A percentile compares a stretch with the other conserved stretches of the same genome.
Conservation (phyloP, 1,284 basidiomycete genomes). For the Golubevia sp. region DNA sequence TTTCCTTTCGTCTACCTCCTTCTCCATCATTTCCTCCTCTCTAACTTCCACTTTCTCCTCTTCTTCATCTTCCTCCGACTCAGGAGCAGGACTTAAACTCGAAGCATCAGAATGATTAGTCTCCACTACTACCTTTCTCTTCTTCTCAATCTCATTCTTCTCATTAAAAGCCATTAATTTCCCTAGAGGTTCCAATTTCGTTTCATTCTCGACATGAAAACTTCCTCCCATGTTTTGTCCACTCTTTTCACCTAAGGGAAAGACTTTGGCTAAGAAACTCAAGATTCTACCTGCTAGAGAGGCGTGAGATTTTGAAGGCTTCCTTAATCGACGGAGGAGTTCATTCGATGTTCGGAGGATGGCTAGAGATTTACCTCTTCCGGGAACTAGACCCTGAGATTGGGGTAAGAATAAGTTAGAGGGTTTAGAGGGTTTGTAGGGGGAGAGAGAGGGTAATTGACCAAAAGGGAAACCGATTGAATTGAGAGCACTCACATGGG, state of each 20-base stretch:
- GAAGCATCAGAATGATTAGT: too few relatives aligned
- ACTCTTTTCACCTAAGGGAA: slow-evolving; percentile 83
- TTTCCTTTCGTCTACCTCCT: background rate
- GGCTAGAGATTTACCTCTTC: slow-evolving; percentile 82
- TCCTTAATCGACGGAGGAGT: slow-evolving; percentile 78
- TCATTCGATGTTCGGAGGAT: slow-evolving; percentile 84
- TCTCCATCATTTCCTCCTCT: background rate
- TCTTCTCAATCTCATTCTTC: background rate
- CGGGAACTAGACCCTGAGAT: slow-evolving; percentile 72
- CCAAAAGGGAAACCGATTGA: background rate
- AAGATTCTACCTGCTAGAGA: slow-evolving; percentile 85
- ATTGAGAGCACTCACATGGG: slow-evolving; percentile 63
- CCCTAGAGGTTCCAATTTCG: slow-evolving; percentile 21
- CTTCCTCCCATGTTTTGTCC: slow-evolving; percentile 87
- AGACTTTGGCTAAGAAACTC: slow-evolving; percentile 80
- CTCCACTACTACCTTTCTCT: too few relatives aligned
- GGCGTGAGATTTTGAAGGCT: slow-evolving; percentile 75
- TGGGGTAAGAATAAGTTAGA: background rate
- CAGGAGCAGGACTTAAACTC: too few relatives aligned
- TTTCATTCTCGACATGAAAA: slow-evolving; percentile 69
- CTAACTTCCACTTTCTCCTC: background rate
- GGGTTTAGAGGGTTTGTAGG: background rate
- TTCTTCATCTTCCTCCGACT: too few relatives aligned
- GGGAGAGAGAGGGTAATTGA: background rate
- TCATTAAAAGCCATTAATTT: too few relatives aligned